phyloP scores from a whole-genome alignment of 805 yeast species.

The Zygosaccharomyces bisporus region DNA sequence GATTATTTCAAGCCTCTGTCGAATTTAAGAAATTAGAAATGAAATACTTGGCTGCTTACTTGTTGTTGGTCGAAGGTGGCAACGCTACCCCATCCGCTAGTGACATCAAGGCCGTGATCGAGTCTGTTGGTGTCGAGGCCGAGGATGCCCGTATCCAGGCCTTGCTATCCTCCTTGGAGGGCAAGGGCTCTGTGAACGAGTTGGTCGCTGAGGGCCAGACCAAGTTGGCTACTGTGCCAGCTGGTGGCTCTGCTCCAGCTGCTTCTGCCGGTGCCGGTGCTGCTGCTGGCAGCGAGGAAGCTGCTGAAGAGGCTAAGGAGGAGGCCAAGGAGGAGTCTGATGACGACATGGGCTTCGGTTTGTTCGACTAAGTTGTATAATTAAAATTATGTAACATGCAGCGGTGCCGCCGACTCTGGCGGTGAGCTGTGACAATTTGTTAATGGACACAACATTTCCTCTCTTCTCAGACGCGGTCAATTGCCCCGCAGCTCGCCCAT shows the following conservation, averaged over 20 bases:
- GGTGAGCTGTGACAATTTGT: not conserved
- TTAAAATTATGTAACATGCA: not conserved
- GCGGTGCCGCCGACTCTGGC: too few relatives aligned
- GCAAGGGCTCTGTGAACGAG: slow-evolving; percentile 64
- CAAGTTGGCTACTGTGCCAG: slow-evolving; percentile 76
- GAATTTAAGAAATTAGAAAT: slow-evolving; percentile 37
- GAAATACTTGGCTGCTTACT: slow-evolving; percentile 93
- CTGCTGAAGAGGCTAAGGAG: slow-evolving; percentile 54
- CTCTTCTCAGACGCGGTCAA: too few relatives aligned
- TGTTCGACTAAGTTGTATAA: slow-evolving; percentile 49
- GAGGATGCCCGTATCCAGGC: slow-evolving; percentile 71
- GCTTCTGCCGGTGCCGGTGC: slow-evolving; percentile 53
- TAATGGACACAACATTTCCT: too few relatives aligned
- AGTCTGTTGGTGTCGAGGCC: slow-evolving; percentile 75
- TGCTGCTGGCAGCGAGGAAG: slow-evolving; percentile 52
- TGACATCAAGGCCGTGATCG: slow-evolving; percentile 67
- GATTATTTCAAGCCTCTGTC: slow-evolving; percentile 33
- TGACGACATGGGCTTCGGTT: slow-evolving; percentile 79
- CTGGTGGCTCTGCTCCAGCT: slow-evolving; percentile 76
- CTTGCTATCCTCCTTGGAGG: slow-evolving; percentile 71
- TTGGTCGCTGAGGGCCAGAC: slow-evolving; percentile 76
- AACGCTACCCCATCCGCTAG: slow-evolving; percentile 76
- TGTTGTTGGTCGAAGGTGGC: slow-evolving; percentile 85
- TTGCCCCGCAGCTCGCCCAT: slow-evolving; percentile 13
- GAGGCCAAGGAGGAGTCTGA: slow-evolving; percentile 49